These are phyloP conservation scores for Rhodotorula sp. DNA, from an alignment of 1,284 basidiomycete genomes.

Conservation along the genomic window DNA sequence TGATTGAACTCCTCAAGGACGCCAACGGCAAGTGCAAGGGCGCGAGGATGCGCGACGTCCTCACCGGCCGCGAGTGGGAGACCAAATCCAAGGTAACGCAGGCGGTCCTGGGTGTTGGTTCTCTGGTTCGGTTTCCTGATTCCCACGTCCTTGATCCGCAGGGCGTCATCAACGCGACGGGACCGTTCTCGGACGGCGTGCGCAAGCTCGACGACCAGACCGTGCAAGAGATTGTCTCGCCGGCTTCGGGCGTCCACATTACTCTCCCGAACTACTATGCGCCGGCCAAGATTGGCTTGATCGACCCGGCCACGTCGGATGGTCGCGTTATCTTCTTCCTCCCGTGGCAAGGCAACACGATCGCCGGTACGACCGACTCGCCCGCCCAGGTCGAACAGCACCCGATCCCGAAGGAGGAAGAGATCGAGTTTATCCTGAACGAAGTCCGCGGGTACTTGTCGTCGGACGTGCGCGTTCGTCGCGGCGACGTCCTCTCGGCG, in stretches of 20 bases:
- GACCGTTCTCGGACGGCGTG: slow-evolving; percentile 86
- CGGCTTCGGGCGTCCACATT: slow-evolving; percentile 91
- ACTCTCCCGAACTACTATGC: slow-evolving; percentile 97
- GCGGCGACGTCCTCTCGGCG: slow-evolving; percentile 94
- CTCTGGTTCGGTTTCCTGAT: too few species aligned
- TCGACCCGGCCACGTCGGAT: slow-evolving; percentile 93
- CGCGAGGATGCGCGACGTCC: slow-evolving; percentile 73
- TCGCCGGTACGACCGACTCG: slow-evolving; percentile 94
- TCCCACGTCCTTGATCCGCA: too few species aligned
- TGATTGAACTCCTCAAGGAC: slow-evolving; percentile 71
- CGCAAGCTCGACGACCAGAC: slow-evolving; percentile 80
- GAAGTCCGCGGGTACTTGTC: slow-evolving; percentile 85
- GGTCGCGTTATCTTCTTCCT: slow-evolving; percentile 98
- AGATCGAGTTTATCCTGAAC: slow-evolving; percentile 94
- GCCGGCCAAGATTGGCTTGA: slow-evolving; percentile 88
- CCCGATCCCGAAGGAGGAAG: slow-evolving; percentile 83
- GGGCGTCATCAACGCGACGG: slow-evolving; percentile 95
- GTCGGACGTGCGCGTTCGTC: slow-evolving; percentile 87
- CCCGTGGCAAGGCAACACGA: slow-evolving; percentile 96
- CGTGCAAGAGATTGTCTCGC: slow-evolving; percentile 82
- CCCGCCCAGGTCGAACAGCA: slow-evolving; percentile 73
- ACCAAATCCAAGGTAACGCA: slow-evolving; percentile 65
- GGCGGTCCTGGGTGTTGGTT: too few species aligned
- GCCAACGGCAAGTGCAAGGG: slow-evolving; percentile 59
- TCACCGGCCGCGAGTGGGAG: slow-evolving; percentile 79